Conservation (phyloP, 2,329 filamentous ascomycete species). For the Aspergillus ustus region DNA sequence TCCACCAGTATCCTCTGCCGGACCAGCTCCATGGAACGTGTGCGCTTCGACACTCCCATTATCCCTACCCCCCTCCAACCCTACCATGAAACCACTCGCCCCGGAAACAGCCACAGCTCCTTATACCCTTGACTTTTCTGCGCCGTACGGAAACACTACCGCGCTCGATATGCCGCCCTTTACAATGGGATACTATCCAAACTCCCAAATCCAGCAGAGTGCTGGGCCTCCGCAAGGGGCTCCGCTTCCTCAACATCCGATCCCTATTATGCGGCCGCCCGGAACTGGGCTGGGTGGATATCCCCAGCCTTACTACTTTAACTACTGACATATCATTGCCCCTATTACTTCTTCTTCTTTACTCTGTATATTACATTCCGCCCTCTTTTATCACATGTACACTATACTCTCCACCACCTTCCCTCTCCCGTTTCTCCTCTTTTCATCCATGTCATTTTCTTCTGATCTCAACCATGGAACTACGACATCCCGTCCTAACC, state of each 20-base stretch:
- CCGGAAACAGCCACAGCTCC: background rate
- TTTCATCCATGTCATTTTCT: too few relatives aligned
- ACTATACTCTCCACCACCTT: background rate
- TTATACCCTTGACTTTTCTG: slow-evolving; percentile 50
- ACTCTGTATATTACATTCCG: background rate
- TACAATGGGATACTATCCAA: slow-evolving; percentile 23
- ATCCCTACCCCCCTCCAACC: slow-evolving; percentile 18
- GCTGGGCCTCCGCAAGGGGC: slow-evolving; percentile 5
- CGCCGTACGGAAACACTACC: slow-evolving; percentile 5
- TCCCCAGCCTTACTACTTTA: slow-evolving; percentile 35
- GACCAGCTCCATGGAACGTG: slow-evolving; percentile 19
- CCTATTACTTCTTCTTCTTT: background rate
- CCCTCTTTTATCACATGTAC: background rate
- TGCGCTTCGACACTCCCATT: slow-evolving; percentile 10
- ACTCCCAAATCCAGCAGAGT: background rate
- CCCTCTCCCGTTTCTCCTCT: background rate
- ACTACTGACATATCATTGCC: slow-evolving; percentile 23
- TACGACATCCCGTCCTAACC: too few relatives aligned
- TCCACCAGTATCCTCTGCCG: background rate
- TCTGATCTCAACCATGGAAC: too few relatives aligned
- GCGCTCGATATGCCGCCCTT: slow-evolving; percentile 20
- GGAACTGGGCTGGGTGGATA: slow-evolving; percentile 25
- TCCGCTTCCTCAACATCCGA: slow-evolving; percentile 12
- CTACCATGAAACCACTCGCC: slow-evolving; percentile 1
- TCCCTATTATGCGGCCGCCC: slow-evolving; percentile 21